Base-by-base conservation (phyloP, 768 basidiomycete species). In the Boletus barrowsii region DNA sequence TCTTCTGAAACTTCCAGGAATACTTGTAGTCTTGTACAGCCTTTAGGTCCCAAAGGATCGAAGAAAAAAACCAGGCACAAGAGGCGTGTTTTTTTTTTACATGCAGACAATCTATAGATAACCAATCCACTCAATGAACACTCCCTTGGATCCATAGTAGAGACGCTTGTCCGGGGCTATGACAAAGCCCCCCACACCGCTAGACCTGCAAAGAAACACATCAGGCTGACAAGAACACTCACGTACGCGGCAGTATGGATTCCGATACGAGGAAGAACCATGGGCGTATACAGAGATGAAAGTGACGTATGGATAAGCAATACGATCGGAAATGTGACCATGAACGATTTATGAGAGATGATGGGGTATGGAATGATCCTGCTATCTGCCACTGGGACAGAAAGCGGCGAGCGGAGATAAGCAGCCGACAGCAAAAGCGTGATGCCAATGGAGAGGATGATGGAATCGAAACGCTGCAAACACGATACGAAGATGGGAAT, bases 401-500 rank as follows among this genome's bases (percentile, higher is more conserved):
- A 76, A 26, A 83, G 64, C 1, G 83, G 69, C 2, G 82, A 81
- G 49, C 77, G 77, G 58, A 88, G 79, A 64, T 86, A 87, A 24
- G 82, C 78, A 26, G 81, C 77, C 11, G 84, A 78, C 37, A 88
- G 58, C 30, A 71, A 63, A 29, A 71, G 69, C 37, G 78, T 83
- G 44, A 84, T 74, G 10, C 88, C 89, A 17, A 91, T 65, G 13
- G 87, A 82, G 50, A 89, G 79, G 8, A 92, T 67, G 55, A 91
- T 78, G 5, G 85, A 79, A 67, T 90, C 89, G 55, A 90, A 71
- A 50, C 90, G 81, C 65, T 90, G 87, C 49, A 93, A 75, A 63
- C 84, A 87, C 9, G 85, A 82, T 18, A 93, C 79, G 65, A 92
- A 88, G 3, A 88, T 83, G 1, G 90, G 90, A 30, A 93, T 88